Evolutionary conservation across 306 rosid species (phyloP), one percentile per base, ranked within the genome.

Genomic region (Casuarina equisetifolia): DNA sequence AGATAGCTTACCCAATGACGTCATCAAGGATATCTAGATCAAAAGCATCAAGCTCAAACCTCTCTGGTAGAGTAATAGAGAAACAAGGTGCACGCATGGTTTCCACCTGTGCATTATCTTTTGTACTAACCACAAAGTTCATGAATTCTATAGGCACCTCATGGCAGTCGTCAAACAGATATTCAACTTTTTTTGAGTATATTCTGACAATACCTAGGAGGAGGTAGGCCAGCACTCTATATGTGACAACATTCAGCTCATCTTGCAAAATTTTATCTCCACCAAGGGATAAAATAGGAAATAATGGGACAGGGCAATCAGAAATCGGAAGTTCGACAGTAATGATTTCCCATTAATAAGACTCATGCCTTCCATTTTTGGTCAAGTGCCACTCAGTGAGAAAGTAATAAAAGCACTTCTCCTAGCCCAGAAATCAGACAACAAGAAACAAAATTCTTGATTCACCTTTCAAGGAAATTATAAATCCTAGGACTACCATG

Each of bases 191-290:
- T 74, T 83, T 91, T 0, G 96, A 92, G 82, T 86, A 91, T 74
- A 91, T 88, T 78, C 93, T 93, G 36, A 91, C 95, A 49, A 91
- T 76, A 6, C 98, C 98, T 32, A 91, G 93, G 74, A 95, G 96
- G 72, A 95, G 92, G 91, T 89, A 91, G 40, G 93, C 95, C 44
- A 92, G 81, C 35, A 91, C 84, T 85, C 98, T 82, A 82, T 91
- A 92, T 3, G 96, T 82, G 44, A 83, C 82, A 38, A 59, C 79
- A 75, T 85, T 81, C 79, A 84, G 54, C 70, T 92, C 97, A 55
- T 88, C 83, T 80, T 80, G 84, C 82, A 95, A 80, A 84, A 95
- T 91, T 80, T 84, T 78, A 77, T 91, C 98, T 95, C 87, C 85
- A 79, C n/a, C 59, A 48, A 49, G 55, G 68, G 81, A 54, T 12